Percentiles rank a stretch among this genome's conserved stretches.
phyloP scores from a whole-genome alignment of 768 basidiomycete genomes.

The Auriscalpium microsporum region DNA sequence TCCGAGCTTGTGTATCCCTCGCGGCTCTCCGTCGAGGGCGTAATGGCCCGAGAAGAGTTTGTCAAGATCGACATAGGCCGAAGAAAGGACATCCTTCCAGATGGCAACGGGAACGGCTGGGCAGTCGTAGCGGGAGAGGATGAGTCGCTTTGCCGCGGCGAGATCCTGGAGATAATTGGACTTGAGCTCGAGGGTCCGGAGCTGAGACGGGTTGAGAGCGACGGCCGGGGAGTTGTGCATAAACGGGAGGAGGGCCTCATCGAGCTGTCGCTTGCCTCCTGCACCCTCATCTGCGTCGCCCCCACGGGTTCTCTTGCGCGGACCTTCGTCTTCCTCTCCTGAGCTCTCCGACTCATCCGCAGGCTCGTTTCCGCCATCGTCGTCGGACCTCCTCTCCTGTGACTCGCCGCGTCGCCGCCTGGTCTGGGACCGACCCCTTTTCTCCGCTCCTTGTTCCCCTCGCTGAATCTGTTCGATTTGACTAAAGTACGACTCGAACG shows the following conservation, averaged over 20 bases:
- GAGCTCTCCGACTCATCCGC: not conserved
- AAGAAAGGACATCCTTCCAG: conserved; percentile 22
- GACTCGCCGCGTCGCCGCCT: not conserved
- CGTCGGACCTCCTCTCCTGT: not conserved
- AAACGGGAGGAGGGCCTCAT: not conserved
- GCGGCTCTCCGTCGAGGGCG: conserved; percentile 6
- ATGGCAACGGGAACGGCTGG: conserved; percentile 21
- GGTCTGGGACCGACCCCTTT: not conserved
- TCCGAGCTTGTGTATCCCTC: conserved; percentile 12
- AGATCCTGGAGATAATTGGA: conserved; percentile 2
- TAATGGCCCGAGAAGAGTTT: conserved; percentile 16
- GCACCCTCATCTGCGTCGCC: not conserved
- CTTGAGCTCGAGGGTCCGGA: not conserved
- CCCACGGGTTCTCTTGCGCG: not conserved
- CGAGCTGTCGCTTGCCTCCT: not conserved
- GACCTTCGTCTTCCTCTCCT: not conserved
- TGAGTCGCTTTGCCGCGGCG: conserved; percentile 2
- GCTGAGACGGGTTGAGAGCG: not conserved
- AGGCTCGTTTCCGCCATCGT: not conserved
- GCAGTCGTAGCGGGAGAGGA: not conserved
- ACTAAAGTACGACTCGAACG: not conserved
- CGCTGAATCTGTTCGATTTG: not conserved
- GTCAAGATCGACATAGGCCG: conserved; percentile 23
- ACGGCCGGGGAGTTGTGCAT: not conserved
- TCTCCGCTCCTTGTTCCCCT: not conserved